These are phyloP conservation scores for Candida orba DNA, from an alignment of 805 yeast species.

Conservation along the genomic window DNA sequence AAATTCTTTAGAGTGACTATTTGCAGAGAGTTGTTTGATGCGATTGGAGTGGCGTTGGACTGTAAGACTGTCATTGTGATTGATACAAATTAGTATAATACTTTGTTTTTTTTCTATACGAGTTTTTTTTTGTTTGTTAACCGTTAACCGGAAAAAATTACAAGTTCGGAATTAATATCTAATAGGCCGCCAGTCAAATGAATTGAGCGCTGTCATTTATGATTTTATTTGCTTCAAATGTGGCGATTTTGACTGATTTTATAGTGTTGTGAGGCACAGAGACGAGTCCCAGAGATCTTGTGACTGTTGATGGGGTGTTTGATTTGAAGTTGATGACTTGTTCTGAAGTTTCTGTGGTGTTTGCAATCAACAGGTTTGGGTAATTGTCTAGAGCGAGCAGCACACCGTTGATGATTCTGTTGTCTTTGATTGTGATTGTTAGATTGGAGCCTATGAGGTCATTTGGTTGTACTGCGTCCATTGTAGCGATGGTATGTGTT, in stretches of 20 bases:
- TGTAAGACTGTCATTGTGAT: conserved; percentile 17
- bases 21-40: conserved; percentile 11
- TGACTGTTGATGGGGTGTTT: not conserved
- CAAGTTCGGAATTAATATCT: not conserved
- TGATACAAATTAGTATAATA: too few species aligned
- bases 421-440: conserved; percentile 12
- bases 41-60: conserved; percentile 15
- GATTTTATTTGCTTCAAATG: conserved; percentile 15
- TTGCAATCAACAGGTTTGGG: conserved; percentile 19
- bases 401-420: conserved; percentile 15
- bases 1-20: conserved; percentile 22
- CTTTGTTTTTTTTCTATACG: not conserved
- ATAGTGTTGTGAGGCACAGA: conserved; percentile 18
- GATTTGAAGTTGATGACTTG: not conserved
- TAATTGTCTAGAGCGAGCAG: conserved; percentile 22
- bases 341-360: conserved; percentile 12
- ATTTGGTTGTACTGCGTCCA: conserved; percentile 1
- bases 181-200: conserved; percentile 4
- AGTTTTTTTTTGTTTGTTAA: not conserved
- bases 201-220: conserved; percentile 11
- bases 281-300: conserved; percentile 17
- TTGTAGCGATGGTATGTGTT: not conserved
- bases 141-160: not conserved
- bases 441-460: conserved; percentile 19
- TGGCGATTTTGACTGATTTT: conserved; percentile 9